Conservation (phyloP, 2,329 filamentous ascomycete genomes). For the Sordariomycetes sp. region DNA sequence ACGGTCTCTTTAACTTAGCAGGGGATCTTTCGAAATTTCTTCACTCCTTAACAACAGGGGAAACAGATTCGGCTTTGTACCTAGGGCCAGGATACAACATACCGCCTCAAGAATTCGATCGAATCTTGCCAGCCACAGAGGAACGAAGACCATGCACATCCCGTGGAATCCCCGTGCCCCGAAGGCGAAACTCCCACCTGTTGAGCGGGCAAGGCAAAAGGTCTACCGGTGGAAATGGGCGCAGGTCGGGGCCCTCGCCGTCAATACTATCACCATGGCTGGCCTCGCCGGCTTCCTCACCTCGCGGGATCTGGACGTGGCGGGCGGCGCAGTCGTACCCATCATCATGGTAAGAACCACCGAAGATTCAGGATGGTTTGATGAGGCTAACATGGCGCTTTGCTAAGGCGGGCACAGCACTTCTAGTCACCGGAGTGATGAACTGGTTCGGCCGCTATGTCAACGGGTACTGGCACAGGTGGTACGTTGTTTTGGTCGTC, state of each 20-base stretch:
- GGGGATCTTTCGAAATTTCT: too few species aligned
- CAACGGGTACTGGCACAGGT: background rate
- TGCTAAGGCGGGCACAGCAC: background rate
- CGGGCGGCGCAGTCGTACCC: background rate
- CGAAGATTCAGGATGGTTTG: background rate
- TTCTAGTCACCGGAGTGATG: background rate
- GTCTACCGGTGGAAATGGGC: background rate
- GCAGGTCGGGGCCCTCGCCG: background rate
- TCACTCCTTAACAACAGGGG: too few species aligned
- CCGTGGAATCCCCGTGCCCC: background rate
- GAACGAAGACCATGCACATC: slow-evolving; percentile 9
- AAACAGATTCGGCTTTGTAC: too few species aligned
- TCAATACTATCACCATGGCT: background rate
- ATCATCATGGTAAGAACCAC: background rate
- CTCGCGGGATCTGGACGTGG: background rate
- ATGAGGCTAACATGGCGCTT: background rate
- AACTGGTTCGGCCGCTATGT: background rate
- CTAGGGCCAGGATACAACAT: background rate
- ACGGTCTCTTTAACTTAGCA: too few species aligned
- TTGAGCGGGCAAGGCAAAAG: background rate
- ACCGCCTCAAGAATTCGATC: background rate
- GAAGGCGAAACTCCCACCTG: background rate
- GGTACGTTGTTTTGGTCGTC: background rate
- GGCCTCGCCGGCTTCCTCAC: background rate
- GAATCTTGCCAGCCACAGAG: background rate